A percentile compares a stretch with the other conserved stretches of the same genome.
phyloP scores from a whole-genome alignment of 805 yeast genomes.

The Hyphopichia homilentoma region DNA sequence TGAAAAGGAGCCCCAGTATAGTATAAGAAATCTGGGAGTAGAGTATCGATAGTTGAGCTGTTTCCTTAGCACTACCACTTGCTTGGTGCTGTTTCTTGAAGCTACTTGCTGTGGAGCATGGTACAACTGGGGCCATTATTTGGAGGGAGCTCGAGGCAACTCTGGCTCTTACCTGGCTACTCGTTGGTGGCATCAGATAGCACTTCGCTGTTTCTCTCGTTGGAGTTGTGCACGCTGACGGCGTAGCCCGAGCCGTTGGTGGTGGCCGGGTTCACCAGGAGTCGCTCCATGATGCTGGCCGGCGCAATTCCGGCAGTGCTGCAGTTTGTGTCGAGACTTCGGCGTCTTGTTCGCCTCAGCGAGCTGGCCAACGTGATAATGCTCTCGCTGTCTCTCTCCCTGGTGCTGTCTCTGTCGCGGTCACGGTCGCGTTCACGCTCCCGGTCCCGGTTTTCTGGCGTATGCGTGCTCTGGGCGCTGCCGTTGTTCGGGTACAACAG shows the following conservation, averaged over 20 bases:
- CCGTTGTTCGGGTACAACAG: conserved; percentile 1
- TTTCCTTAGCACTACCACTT: too few relatives aligned
- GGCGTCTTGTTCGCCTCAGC: conserved; percentile 34
- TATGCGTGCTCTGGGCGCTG: conserved; percentile 1
- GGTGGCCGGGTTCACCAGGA: conserved; percentile 30
- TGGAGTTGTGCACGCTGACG: conserved; percentile 1
- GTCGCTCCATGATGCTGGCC: conserved; percentile 62
- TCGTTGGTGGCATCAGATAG: neutral
- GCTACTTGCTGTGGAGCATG: too few relatives aligned
- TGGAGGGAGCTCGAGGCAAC: too few relatives aligned
- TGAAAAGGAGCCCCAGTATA: too few relatives aligned
- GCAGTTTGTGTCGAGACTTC: conserved; percentile 52
- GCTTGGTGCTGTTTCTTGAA: too few relatives aligned
- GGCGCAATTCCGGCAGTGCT: conserved; percentile 71
- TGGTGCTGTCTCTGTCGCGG: conserved; percentile 9
- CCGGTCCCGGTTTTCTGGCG: conserved; percentile 1
- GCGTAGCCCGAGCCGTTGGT: conserved; percentile 15
- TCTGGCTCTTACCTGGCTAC: too few relatives aligned
- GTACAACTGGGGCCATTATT: too few relatives aligned
- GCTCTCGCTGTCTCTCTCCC: conserved; percentile 39
- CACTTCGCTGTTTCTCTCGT: too few relatives aligned
- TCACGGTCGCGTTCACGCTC: conserved; percentile 6
- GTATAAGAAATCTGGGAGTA: too few relatives aligned
- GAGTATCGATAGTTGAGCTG: too few relatives aligned
- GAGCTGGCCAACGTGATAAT: conserved; percentile 42